Evolutionary conservation across 2,329 filamentous ascomycete species (phyloP).

Genomic region (Simplicillium aogashimaense): DNA sequence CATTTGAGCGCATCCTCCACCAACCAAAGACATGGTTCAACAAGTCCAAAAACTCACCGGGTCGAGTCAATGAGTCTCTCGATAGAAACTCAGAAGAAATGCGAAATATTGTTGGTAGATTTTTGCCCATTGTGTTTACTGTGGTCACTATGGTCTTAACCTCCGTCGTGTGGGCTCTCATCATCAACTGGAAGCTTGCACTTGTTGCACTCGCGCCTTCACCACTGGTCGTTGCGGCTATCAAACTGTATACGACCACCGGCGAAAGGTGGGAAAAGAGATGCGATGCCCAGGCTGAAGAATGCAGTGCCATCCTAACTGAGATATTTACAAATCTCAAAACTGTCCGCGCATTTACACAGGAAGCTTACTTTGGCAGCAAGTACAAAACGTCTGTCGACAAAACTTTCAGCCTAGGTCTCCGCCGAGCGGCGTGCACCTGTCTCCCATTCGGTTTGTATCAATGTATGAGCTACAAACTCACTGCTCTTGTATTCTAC

Average conservation of each 20-base stretch:
- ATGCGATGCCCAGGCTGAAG: conserved; percentile 53
- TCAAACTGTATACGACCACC: conserved; percentile 53
- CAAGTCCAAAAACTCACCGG: conserved; percentile 51
- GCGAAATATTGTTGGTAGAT: conserved; percentile 70
- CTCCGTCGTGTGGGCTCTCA: conserved; percentile 65
- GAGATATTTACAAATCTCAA: conserved; percentile 74
- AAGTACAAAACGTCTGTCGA: conserved; percentile 48
- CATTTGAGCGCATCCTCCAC: conserved; percentile 58
- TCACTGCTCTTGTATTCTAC: conserved; percentile 74
- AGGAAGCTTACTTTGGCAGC: conserved; percentile 60
- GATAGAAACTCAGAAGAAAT: conserved; percentile 83
- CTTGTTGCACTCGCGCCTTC: conserved; percentile 62
- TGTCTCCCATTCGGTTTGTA: conserved; percentile 71
- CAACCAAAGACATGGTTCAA: conserved; percentile 79
- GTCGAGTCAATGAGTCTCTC: conserved; percentile 58
- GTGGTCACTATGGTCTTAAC: conserved; percentile 56
- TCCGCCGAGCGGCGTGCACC: conserved; percentile 54
- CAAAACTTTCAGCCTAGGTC: conserved; percentile 48
- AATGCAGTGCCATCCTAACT: conserved; percentile 46
- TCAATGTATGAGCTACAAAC: conserved; percentile 60
- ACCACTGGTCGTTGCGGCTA: conserved; percentile 57
- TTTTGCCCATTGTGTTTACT: conserved; percentile 60
- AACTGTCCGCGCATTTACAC: conserved; percentile 63
- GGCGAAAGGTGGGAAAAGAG: conserved; percentile 63
- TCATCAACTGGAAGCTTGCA: conserved; percentile 70